phyloP scores from a whole-genome alignment of 257 asterid genomes.

The Knoxia roxburghii region DNA sequence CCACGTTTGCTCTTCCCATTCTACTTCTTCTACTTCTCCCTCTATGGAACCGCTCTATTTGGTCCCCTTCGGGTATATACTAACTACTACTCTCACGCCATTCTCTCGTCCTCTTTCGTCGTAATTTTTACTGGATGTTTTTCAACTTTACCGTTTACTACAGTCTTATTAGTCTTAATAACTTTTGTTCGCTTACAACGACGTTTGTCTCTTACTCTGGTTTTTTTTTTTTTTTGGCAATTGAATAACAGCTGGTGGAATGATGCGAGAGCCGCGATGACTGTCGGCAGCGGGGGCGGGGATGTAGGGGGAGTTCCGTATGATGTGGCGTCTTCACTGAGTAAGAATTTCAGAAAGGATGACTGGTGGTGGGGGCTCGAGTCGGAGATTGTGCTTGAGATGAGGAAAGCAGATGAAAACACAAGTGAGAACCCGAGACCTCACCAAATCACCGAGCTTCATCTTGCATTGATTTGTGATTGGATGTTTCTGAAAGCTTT shows the following conservation, averaged over 20 bases:
- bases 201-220: not conserved
- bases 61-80: slow-evolving; percentile 42
- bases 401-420: slow-evolving; percentile 40
- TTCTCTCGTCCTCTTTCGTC: not conserved
- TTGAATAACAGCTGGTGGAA: slow-evolving; percentile 49
- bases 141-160: not conserved
- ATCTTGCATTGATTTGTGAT: slow-evolving; percentile 60
- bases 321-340: not conserved
- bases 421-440: slow-evolving; percentile 19
- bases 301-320: slow-evolving; percentile 14
- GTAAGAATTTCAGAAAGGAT: slow-evolving; percentile 7
- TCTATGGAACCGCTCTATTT: slow-evolving; percentile 36
- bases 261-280: slow-evolving; percentile 31
- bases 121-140: not conserved
- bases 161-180: no score
- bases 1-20: slow-evolving; percentile 24
- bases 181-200: not conserved
- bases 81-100: not conserved
- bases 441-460: slow-evolving; percentile 4
- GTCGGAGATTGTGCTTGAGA: slow-evolving; percentile 21
- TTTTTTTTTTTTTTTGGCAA: not conserved
- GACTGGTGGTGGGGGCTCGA: slow-evolving; percentile 8
- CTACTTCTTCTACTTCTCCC: slow-evolving; percentile 15
- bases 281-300: slow-evolving; percentile 21
- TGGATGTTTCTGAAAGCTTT: slow-evolving; percentile 75